Evolutionary conservation across 1,284 basidiomycete genomes (phyloP).

Genomic region (Calocybe gambosa): DNA sequence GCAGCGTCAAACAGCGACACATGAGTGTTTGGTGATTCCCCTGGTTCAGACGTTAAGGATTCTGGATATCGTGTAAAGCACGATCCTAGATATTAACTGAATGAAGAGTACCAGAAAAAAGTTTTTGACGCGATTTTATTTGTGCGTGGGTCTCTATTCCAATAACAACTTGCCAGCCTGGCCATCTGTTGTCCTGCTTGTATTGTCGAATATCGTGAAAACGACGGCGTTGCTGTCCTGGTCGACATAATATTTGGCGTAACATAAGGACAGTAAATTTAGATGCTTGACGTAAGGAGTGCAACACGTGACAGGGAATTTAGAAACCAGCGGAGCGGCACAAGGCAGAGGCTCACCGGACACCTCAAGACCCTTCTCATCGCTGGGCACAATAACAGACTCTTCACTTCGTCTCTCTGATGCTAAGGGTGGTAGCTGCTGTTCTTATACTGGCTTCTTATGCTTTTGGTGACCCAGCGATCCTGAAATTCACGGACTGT

Average conservation of each 20-base stretch:
- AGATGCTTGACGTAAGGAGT: neutral
- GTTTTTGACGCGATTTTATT: constrained; percentile 79
- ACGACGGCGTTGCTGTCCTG: constrained; percentile 18
- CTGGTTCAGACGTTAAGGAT: constrained; percentile 45
- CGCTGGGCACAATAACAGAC: constrained; percentile 21
- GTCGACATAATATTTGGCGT: constrained; percentile 16
- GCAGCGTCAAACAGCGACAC: constrained; percentile 87
- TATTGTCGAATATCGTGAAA: constrained; percentile 28
- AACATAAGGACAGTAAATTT: constrained; percentile 13
- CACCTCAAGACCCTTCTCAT: constrained; percentile 14
- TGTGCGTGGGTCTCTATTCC: constrained; percentile 97
- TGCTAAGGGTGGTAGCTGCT: constrained; percentile 15
- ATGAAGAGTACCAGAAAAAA: constrained; percentile 74
- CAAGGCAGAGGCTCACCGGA: constrained; percentile 10
- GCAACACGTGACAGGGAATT: neutral
- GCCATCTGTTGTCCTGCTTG: constrained; percentile 36
- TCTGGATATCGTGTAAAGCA: constrained; percentile 30
- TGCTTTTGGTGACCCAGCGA: constrained; percentile 42
- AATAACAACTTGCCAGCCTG: constrained; percentile 81
- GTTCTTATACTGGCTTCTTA: constrained; percentile 20
- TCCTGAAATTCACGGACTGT: constrained; percentile 52
- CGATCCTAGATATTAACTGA: neutral
- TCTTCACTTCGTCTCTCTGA: constrained; percentile 14
- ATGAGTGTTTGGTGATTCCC: constrained; percentile 62
- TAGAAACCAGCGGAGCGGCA: constrained; percentile 1